Conservation (phyloP, 495 filamentous ascomycete species). For the Neurospora terricola region DNA sequence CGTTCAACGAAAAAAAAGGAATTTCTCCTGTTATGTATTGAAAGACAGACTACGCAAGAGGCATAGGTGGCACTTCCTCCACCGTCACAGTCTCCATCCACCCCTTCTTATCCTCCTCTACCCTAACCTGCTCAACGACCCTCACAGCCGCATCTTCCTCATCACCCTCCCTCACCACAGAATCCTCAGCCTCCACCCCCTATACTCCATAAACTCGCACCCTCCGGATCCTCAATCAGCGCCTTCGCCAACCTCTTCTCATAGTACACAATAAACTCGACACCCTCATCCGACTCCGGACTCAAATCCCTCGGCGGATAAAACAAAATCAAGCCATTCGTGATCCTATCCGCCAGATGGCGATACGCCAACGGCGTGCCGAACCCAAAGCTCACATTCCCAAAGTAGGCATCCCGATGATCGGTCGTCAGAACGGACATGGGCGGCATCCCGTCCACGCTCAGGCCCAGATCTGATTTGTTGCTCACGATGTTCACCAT, state of each 20-base stretch:
- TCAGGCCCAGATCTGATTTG: conserved; percentile 22
- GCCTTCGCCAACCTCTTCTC: conserved; percentile 25
- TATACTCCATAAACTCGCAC: conserved; percentile 32
- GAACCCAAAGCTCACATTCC: conserved; percentile 24
- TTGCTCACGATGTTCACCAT: conserved; percentile 28
- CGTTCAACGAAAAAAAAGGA: neutral
- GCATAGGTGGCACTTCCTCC: neutral
- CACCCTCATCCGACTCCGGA: conserved; percentile 30
- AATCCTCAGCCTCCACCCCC: conserved; percentile 13
- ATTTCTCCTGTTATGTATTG: neutral
- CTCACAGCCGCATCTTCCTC: neutral
- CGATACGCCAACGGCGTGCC: conserved; percentile 15
- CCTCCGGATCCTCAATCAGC: conserved; percentile 30
- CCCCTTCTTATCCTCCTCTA: neutral
- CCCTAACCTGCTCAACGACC: neutral
- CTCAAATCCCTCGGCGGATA: conserved; percentile 16
- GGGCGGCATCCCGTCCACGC: conserved; percentile 21
- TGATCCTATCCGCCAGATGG: conserved; percentile 18
- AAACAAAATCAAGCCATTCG: conserved; percentile 18
- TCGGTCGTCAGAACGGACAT: conserved; percentile 20
- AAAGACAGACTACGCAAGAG: neutral
- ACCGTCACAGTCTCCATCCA: neutral
- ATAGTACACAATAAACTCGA: conserved; percentile 31
- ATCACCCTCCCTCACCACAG: neutral
- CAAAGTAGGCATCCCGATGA: conserved; percentile 20